Base-by-base conservation (phyloP, 345 rosid genomes). In the Aethionema arabicum region DNA sequence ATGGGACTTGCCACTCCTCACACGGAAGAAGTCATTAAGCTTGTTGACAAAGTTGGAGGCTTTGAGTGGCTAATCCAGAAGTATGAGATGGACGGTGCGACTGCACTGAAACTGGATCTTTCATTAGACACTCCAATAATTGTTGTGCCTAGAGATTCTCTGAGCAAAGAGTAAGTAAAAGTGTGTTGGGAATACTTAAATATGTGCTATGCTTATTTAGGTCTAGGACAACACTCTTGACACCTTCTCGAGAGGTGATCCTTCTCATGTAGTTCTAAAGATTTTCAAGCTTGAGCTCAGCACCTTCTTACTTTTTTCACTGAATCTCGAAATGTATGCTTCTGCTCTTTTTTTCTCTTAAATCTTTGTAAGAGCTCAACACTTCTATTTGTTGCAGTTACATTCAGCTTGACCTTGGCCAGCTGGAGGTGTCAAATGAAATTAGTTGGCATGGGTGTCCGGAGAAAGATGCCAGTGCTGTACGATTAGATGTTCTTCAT, bases 51-150 rank as follows among this genome's bases (percentile, higher is more conserved):
- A 82, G 97, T 93, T 76, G 99, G 99, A 47, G 99, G 78, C 63
- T 84, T 93, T 74, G 99, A 93, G 87, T 85, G 99, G 99, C 76
- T 90, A 56, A 83, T 93, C 74, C 87, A 90, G 76, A 93, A 93
- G 74, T 80, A 83, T 65, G 99, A 93, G 75, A 87, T 93, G 67
- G 99, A 93, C 68, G 99, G 99, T 63, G 82, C 97, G 59, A 72
- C 92, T 69, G 95, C 99, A 11, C 61, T 93, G 59, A 93, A 87
- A 87, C 79, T 93, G 70, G 97, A 93, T 70, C 97, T 93, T 67
- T 84, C 95, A 35, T 87, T 93, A 14, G 99, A 93, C 70, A 84
- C 91, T 64, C 97, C 99, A 15, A 83, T 85, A 61, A 93, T 93
- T 61, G 79, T 90, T 72, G 81, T 93, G 48, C 99, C 99, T 51